Conservation (phyloP, 1,284 basidiomycete genomes). For the Marasmius oreades region DNA sequence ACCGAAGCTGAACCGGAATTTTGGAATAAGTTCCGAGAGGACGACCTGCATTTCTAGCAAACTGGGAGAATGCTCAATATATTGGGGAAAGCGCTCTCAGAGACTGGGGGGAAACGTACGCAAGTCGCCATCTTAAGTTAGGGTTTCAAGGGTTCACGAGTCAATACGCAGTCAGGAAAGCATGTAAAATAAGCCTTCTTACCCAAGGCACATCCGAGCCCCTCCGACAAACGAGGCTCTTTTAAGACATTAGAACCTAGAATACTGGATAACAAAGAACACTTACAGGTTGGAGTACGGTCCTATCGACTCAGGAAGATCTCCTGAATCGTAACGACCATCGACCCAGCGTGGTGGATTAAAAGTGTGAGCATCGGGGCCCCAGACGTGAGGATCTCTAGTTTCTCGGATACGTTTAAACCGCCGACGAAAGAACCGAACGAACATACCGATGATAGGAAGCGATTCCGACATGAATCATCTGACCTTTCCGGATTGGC, state of each 20-base stretch:
- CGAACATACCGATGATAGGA: constrained; percentile 8
- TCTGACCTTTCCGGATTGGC: constrained; percentile 7
- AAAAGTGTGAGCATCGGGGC: too few species aligned
- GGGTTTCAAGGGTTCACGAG: background rate
- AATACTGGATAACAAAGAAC: background rate
- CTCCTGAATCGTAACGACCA: too few species aligned
- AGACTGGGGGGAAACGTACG: constrained; percentile 1
- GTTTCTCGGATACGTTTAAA: background rate
- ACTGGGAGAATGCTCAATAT: background rate
- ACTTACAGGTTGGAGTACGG: constrained; percentile 8
- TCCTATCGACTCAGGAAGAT: background rate
- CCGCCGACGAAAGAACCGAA: too few species aligned
- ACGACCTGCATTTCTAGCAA: background rate
- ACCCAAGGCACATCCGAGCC: constrained; percentile 3
- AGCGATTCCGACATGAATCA: background rate
- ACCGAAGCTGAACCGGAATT: background rate
- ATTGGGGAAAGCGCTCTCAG: background rate
- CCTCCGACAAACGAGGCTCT: constrained; percentile 10
- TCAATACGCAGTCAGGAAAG: background rate
- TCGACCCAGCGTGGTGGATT: too few species aligned
- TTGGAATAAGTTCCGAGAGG: background rate
- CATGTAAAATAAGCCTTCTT: background rate
- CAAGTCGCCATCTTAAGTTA: constrained; percentile 9
- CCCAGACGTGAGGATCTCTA: constrained; percentile 10
- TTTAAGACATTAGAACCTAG: background rate